A percentile compares a stretch with the other conserved stretches of the same genome.
Evolutionary conservation across 176 grass and related monocot genomes (phyloP).

Genomic region (Phoenix roebelenii): DNA sequence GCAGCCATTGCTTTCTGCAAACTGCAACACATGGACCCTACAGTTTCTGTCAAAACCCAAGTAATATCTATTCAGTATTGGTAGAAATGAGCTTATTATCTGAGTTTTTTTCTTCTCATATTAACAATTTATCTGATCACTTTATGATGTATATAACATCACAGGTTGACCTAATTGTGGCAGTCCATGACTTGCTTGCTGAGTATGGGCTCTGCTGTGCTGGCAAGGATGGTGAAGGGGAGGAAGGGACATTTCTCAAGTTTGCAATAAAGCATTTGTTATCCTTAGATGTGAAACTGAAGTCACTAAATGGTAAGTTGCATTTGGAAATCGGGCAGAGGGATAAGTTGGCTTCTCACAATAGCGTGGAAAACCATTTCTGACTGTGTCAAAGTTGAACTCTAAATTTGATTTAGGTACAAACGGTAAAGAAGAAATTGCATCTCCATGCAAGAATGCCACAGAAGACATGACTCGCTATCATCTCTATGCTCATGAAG

Average conservation of each 20-base stretch:
- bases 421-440: conserved; percentile 53
- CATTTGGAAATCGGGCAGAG: neutral
- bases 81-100: conserved; percentile 12
- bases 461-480: conserved; percentile 13
- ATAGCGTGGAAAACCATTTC: neutral
- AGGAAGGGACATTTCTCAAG: conserved; percentile 87
- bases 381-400: neutral
- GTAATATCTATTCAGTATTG: conserved; percentile 32
- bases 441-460: conserved; percentile 15
- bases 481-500: conserved; percentile 20
- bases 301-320: conserved; percentile 67
- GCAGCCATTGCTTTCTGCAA: conserved; percentile 90
- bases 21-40: conserved; percentile 86
- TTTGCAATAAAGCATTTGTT: conserved; percentile 97
- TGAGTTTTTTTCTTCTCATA: conserved; percentile 9
- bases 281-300: conserved; percentile 84
- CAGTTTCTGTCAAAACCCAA: conserved; percentile 73
- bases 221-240: conserved; percentile 58
- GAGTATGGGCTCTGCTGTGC: conserved; percentile 93
- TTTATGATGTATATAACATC: conserved; percentile 11
- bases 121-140: neutral
- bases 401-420: conserved; percentile 37
- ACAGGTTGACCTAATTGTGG: conserved; percentile 88
- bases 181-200: conserved; percentile 88
- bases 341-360: neutral